A percentile compares a stretch with the other conserved stretches of the same genome.
Evolutionary conservation across 2,329 filamentous ascomycete species (phyloP).

Genomic region (Aspergillus ruber): DNA sequence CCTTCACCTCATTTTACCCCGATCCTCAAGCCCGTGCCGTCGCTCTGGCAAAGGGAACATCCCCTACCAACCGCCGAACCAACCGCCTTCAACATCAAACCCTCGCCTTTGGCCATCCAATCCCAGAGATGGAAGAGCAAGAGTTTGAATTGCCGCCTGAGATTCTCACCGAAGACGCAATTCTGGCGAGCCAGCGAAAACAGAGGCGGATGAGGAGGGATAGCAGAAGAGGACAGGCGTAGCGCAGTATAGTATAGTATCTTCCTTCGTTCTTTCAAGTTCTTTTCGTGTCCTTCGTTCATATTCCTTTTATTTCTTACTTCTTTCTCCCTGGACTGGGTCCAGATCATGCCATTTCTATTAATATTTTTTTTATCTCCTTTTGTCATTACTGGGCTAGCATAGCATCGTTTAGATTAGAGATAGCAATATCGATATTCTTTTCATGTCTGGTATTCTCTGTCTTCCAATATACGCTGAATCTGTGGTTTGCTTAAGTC

Average conservation of each 20-base stretch:
- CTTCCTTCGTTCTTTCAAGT: no score
- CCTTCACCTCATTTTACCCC: conserved; percentile 80
- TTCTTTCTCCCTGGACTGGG: no score
- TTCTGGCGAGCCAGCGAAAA: conserved; percentile 35
- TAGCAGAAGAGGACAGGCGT: conserved; percentile 5
- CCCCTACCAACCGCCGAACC: conserved; percentile 54
- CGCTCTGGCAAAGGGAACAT: conserved; percentile 51
- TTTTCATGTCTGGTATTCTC: no score
- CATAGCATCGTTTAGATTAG: no score
- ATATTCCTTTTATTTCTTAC: no score
- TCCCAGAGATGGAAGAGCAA: conserved; percentile 64
- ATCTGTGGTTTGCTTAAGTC: no score
- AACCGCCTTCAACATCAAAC: conserved; percentile 51
- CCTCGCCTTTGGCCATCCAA: conserved; percentile 71
- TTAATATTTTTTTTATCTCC: no score
- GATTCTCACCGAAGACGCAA: conserved; percentile 39
- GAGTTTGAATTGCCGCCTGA: conserved; percentile 73
- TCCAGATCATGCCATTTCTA: no score
- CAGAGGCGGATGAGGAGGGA: conserved; percentile 29
- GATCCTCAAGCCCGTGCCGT: conserved; percentile 74
- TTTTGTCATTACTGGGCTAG: no score
- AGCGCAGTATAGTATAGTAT: not conserved
- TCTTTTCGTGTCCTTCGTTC: no score
- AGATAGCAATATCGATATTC: no score
- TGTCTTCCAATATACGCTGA: no score